These are phyloP conservation scores for Lotus japonicus DNA, from an alignment of 306 rosid species.

Conservation along the genomic window DNA sequence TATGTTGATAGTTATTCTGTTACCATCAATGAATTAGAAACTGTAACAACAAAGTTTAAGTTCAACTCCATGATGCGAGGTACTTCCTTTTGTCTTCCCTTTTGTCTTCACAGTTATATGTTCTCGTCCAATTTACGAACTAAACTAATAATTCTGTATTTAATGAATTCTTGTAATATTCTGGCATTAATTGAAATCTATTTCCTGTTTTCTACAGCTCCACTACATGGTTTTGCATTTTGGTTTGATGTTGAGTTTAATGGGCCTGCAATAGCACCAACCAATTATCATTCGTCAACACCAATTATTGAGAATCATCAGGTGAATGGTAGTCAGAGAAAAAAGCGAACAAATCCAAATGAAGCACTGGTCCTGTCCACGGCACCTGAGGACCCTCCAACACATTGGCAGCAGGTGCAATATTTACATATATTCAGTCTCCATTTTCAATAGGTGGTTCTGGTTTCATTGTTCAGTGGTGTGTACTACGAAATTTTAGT, in stretches of 20 bases:
- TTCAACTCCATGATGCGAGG: constrained; percentile 99
- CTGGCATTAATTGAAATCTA: not conserved
- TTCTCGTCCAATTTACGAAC: not conserved
- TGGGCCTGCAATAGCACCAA: constrained; percentile 50
- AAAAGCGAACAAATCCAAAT: constrained; percentile 68
- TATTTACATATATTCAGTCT: constrained; percentile 1
- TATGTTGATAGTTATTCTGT: constrained; percentile 70
- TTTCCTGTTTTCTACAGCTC: constrained; percentile 58
- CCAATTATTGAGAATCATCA: constrained; percentile 36
- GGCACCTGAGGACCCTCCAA: constrained; percentile 99
- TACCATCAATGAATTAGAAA: constrained; percentile 65
- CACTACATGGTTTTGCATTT: constrained; percentile 97
- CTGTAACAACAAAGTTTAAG: constrained; percentile 58
- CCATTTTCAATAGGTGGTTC: constrained; percentile 8
- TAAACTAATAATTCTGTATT: not conserved
- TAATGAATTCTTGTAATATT: not conserved
- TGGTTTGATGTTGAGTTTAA: constrained; percentile 98
- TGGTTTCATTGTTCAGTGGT: not conserved
- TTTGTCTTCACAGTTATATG: not conserved
- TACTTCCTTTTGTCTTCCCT: constrained; percentile 21
- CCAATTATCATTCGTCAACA: constrained; percentile 31
- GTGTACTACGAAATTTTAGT: not conserved
- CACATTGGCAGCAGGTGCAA: constrained; percentile 98
- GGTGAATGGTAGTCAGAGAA: constrained; percentile 66
- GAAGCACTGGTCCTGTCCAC: constrained; percentile 79